Percentiles rank a stretch among this genome's conserved stretches.
These are phyloP conservation scores for Teratosphaeria viscida DNA, from an alignment of 2,329 filamentous ascomycete genomes.

Conservation along the genomic window DNA sequence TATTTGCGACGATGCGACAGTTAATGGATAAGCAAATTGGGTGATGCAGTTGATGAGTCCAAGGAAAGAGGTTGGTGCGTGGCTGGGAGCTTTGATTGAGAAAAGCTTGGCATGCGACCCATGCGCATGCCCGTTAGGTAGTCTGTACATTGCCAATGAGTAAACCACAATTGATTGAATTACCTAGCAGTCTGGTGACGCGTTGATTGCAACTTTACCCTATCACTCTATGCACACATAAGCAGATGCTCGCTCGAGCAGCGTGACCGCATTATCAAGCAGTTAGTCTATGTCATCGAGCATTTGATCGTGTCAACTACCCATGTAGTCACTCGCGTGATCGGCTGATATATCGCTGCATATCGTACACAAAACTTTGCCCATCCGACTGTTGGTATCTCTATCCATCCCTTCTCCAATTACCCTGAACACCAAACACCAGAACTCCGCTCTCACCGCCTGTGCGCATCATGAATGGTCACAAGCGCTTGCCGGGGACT, in stretches of 20 bases:
- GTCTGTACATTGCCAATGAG: too few species aligned
- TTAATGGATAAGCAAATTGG: background rate
- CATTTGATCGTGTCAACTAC: too few species aligned
- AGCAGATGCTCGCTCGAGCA: background rate
- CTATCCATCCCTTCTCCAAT: background rate
- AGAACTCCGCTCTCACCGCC: background rate
- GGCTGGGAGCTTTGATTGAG: background rate
- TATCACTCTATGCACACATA: too few species aligned
- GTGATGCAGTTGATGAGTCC: background rate
- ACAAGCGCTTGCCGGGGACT: conserved; percentile 79
- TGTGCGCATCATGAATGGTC: conserved; percentile 5
- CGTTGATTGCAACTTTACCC: too few species aligned
- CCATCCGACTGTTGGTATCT: background rate
- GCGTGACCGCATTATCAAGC: too few species aligned
- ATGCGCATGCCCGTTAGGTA: too few species aligned
- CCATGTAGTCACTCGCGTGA: too few species aligned
- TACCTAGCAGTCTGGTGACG: too few species aligned
- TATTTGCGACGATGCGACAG: background rate
- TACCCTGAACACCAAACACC: background rate
- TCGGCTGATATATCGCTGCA: too few species aligned
- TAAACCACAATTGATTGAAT: too few species aligned
- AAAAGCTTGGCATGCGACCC: background rate
- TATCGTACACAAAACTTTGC: too few species aligned
- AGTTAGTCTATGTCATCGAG: too few species aligned
- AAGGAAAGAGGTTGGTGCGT: background rate